Conservation (phyloP, 2,329 filamentous ascomycete species). For the Furcasterigmium sp. region DNA sequence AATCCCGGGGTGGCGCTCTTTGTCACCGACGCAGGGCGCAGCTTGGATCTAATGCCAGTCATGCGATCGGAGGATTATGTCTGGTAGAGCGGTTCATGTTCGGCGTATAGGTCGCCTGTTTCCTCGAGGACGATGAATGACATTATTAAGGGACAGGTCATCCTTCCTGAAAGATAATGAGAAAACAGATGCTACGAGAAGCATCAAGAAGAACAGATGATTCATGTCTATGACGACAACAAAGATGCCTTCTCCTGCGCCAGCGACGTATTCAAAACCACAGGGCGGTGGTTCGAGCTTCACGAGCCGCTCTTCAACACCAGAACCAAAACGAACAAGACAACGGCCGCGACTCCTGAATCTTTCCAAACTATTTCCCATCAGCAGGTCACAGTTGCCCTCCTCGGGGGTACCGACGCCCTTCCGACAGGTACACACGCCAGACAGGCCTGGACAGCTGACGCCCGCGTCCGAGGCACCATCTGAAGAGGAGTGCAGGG, state of each 20-base stretch:
- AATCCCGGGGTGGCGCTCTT: too few species aligned
- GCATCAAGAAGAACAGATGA: too few species aligned
- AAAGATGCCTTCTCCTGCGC: not conserved
- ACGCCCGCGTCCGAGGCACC: slow-evolving; percentile 10
- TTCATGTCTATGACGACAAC: not conserved
- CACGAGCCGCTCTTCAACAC: slow-evolving; percentile 3
- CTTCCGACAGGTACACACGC: slow-evolving; percentile 10
- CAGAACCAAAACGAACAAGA: slow-evolving; percentile 1
- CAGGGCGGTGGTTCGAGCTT: slow-evolving; percentile 3
- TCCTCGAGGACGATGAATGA: too few species aligned
- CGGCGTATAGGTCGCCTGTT: too few species aligned
- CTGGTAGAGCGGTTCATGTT: too few species aligned
- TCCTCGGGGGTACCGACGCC: not conserved
- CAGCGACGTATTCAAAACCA: not conserved
- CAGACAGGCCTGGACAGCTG: slow-evolving; percentile 9
- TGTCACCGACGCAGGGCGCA: too few species aligned
- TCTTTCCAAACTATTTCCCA: not conserved
- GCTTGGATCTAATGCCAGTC: too few species aligned
- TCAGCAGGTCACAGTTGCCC: not conserved
- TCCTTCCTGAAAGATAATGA: too few species aligned
- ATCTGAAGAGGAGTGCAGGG: slow-evolving; percentile 12
- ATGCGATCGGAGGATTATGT: too few species aligned
- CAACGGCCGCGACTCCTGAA: slow-evolving; percentile 1
- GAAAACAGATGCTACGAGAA: too few species aligned
- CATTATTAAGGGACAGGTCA: too few species aligned